Evolutionary conservation across 1,284 basidiomycete genomes (phyloP), one percentile per base, ranked within the genome.

Genomic region (Fomitopsis pinicola): DNA sequence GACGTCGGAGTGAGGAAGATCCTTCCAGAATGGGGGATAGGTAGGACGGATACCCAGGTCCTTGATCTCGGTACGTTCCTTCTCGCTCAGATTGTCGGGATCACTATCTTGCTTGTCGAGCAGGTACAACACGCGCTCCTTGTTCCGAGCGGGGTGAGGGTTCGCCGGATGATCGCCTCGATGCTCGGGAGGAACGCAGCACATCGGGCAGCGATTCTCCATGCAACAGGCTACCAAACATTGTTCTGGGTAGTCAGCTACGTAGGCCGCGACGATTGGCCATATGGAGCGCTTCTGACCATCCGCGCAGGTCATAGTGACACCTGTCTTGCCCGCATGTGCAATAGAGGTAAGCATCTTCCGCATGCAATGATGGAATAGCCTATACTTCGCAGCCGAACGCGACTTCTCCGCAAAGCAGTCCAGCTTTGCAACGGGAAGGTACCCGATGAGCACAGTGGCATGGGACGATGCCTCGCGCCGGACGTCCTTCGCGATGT

Each of bases 381-480:
- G 65, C 10, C 58, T 30, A n/a, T 59, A 48, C 15, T 61, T 70
- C 50, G 17, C 63, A 30, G 67, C 42, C 0, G 67, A 68, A 1
- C 68, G 44, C 19, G 35, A 5, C 8, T 35, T 50, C 38, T 44
- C 45, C 4, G 68, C 63, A 58, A 73, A 76, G 60, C 73, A 72
- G 2, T 76, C 70, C 0, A 80, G 68, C 58, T 79, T 78, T 0
- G 64, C 55, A 0, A 74, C 73, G 2, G 78, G 75, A 19, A 80
- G 60, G 64, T 80, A 80, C 0, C 72, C 78, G 6, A 81, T 14
- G 22, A 22, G 22, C 22, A 22, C 22, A 22, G 61, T 69, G 0
- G 72, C 70, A 12, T 65, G 69, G 1, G 50, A 19, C 10, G 67
- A 68, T 1, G 70, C 66, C 58, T 76, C 67, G 8, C 69, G 67